Evolutionary conservation across 2,329 filamentous ascomycete species (phyloP).

Genomic region (Sporothrix protearum): DNA sequence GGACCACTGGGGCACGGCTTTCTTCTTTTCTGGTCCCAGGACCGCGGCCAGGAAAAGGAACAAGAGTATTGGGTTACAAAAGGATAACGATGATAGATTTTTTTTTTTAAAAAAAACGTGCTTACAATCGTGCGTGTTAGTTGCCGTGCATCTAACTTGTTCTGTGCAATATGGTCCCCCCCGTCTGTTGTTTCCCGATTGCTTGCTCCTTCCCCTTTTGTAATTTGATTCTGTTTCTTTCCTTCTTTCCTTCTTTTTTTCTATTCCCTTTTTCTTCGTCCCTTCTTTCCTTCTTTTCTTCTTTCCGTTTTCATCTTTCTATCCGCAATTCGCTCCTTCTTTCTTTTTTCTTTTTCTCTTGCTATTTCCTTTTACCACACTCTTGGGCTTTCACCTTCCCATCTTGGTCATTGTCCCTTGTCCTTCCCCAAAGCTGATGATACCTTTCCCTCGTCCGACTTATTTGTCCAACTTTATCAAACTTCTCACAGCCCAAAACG

Average conservation of each 20-base stretch:
- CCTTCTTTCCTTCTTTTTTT: not conserved
- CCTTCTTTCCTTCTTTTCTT: not conserved
- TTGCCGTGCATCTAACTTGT: not conserved
- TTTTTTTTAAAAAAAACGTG: not conserved
- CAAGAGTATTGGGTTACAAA: not conserved
- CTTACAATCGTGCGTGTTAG: slow-evolving; percentile 9
- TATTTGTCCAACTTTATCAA: not conserved
- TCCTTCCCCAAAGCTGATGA: not conserved
- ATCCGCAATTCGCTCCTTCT: not conserved
- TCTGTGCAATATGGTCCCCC: not conserved
- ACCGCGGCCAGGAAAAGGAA: not conserved
- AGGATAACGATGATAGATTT: not conserved
- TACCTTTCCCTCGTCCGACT: not conserved
- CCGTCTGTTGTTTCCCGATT: slow-evolving; percentile 2
- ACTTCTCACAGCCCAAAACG: not conserved
- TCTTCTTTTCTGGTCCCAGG: slow-evolving; percentile 10
- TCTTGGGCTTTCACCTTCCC: not conserved
- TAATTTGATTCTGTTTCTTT: slow-evolving; percentile 1
- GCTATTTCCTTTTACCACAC: not conserved
- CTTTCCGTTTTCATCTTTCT: not conserved
- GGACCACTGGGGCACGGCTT: not conserved
- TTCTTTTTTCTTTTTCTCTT: not conserved
- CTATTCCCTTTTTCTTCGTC: not conserved
- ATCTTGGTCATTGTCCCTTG: not conserved
- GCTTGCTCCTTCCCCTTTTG: slow-evolving; percentile 2